These are phyloP conservation scores for Annulohypoxylon moriforme DNA, from an alignment of 495 filamentous ascomycete species.

Conservation along the genomic window DNA sequence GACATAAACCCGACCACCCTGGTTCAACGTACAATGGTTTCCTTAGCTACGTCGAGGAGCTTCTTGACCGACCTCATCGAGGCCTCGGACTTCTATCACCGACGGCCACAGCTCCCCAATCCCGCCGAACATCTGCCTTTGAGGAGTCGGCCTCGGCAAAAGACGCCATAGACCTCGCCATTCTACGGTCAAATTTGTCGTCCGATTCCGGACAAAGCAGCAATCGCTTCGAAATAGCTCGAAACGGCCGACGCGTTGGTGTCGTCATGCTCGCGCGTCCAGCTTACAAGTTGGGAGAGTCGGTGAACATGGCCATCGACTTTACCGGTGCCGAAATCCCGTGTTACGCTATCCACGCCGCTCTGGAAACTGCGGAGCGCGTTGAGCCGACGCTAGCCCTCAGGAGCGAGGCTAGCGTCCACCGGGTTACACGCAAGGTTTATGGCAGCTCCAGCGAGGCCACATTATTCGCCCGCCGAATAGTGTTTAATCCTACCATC, in stretches of 20 bases:
- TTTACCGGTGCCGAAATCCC: constrained; percentile 78
- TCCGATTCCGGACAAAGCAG: constrained; percentile 70
- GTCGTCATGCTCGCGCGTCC: constrained; percentile 90
- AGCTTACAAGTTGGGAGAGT: constrained; percentile 89
- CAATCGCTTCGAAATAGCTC: constrained; percentile 94
- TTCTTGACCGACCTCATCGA: constrained; percentile 72
- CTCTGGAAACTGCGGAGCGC: constrained; percentile 81
- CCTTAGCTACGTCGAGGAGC: constrained; percentile 79
- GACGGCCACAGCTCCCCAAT: constrained; percentile 65
- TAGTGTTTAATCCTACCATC: constrained; percentile 83
- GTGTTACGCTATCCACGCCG: constrained; percentile 80
- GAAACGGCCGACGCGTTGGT: constrained; percentile 85
- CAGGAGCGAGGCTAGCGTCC: constrained; percentile 83
- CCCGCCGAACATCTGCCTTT: constrained; percentile 63
- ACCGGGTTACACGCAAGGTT: constrained; percentile 83
- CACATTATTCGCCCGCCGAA: constrained; percentile 78
- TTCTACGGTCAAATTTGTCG: constrained; percentile 77
- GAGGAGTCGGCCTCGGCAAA: constrained; percentile 69
- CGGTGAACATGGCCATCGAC: constrained; percentile 82
- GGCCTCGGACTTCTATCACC: constrained; percentile 74
- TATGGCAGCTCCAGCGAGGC: constrained; percentile 81
- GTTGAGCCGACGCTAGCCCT: constrained; percentile 82
- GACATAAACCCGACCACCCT: constrained; percentile 26
- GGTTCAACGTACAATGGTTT: constrained; percentile 69
- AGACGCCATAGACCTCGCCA: constrained; percentile 91